Evolutionary conservation across 768 basidiomycete species (phyloP).

Genomic region (Rossbeevera mucosa): DNA sequence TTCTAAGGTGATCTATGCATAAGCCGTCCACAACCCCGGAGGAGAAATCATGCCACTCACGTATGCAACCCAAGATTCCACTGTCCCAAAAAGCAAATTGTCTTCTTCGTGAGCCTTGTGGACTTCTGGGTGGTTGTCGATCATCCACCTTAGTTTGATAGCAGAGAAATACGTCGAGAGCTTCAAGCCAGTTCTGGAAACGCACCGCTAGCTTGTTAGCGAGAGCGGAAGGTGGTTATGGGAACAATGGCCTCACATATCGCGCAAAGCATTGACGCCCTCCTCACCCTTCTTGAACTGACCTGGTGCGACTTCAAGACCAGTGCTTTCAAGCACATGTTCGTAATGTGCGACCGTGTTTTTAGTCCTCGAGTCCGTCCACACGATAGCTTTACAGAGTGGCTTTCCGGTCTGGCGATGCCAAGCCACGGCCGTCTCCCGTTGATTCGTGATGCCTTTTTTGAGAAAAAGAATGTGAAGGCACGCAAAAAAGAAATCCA

Average conservation of each 20-base stretch:
- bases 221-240: not conserved
- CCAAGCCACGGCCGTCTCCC: constrained; percentile 95
- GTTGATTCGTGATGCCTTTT: constrained; percentile 93
- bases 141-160: constrained; percentile 96
- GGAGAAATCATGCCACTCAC: constrained; percentile 38
- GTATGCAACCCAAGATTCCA: constrained; percentile 95
- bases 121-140: constrained; percentile 78
- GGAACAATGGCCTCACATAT: constrained; percentile 49
- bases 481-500: not conserved
- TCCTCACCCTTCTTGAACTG: constrained; percentile 68
- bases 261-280: constrained; percentile 57
- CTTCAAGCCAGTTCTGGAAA: constrained; percentile 78
- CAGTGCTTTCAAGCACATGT: constrained; percentile 62
- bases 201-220: not conserved
- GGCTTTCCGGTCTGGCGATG: constrained; percentile 86
- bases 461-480: not conserved
- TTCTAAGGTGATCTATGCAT: constrained; percentile 45
- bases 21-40: not conserved
- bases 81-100: constrained; percentile 86
- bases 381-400: constrained; percentile 86
- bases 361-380: constrained; percentile 94
- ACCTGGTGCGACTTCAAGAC: constrained; percentile 67
- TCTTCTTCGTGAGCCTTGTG: constrained; percentile 73
- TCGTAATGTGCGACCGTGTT: constrained; percentile 78
- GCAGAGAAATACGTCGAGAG: constrained; percentile 98